phyloP scores from a whole-genome alignment of 2,329 filamentous ascomycete genomes.

The Trichophyton simii region DNA sequence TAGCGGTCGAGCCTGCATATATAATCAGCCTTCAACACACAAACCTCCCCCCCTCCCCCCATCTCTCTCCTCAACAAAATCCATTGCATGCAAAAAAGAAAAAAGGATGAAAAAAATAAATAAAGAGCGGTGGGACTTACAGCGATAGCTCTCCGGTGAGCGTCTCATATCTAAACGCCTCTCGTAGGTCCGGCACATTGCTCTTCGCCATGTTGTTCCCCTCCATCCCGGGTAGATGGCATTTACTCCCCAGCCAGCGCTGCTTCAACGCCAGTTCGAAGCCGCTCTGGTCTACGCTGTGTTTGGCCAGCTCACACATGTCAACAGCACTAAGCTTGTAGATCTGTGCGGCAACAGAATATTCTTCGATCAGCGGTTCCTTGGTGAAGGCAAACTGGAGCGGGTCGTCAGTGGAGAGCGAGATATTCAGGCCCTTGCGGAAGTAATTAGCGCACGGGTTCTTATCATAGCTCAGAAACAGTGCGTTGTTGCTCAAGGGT shows the following conservation, averaged over 20 bases:
- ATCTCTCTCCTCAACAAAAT: neutral
- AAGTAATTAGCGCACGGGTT: slow-evolving; percentile 97
- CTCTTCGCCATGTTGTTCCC: slow-evolving; percentile 93
- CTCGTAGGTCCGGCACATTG: slow-evolving; percentile 86
- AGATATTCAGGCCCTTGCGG: slow-evolving; percentile 86
- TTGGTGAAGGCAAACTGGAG: slow-evolving; percentile 98
- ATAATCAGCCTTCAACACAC: neutral
- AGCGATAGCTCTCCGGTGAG: slow-evolving; percentile 70
- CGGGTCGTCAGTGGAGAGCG: slow-evolving; percentile 89
- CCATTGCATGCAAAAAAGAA: neutral
- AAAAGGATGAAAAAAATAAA: neutral
- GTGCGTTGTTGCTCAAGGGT: slow-evolving; percentile 92
- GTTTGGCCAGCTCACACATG: slow-evolving; percentile 96
- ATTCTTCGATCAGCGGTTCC: slow-evolving; percentile 94
- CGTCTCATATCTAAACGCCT: slow-evolving; percentile 81
- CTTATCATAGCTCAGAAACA: slow-evolving; percentile 91
- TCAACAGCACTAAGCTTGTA: slow-evolving; percentile 95
- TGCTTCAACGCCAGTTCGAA: slow-evolving; percentile 84
- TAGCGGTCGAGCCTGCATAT: slow-evolving; percentile 21
- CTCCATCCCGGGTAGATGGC: slow-evolving; percentile 60
- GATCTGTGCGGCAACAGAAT: slow-evolving; percentile 93
- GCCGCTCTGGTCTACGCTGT: slow-evolving; percentile 87
- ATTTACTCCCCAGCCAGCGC: slow-evolving; percentile 76
- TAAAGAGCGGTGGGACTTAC: slow-evolving; percentile 37
- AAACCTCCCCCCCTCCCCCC: neutral